Percentiles rank a stretch among this genome's conserved stretches.
Conservation (phyloP, 2,329 filamentous ascomycete genomes). For the Talaromyces sp. region DNA sequence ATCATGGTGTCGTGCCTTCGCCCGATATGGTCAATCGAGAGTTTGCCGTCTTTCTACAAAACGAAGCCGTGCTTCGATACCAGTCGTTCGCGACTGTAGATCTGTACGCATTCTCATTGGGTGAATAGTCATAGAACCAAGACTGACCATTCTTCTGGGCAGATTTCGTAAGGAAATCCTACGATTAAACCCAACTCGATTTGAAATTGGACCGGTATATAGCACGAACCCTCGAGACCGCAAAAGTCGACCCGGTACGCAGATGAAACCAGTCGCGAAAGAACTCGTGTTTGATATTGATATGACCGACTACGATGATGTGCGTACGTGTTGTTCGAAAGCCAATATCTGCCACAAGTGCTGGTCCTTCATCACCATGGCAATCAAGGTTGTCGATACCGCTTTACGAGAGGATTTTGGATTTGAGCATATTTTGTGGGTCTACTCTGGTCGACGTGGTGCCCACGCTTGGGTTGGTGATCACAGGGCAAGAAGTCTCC, state of each 20-base stretch:
- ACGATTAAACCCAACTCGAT: constrained; percentile 81
- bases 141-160: background rate
- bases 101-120: constrained; percentile 41
- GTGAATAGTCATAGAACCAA: background rate
- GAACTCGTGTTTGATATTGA: constrained; percentile 99
- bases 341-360: constrained; percentile 92
- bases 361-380: constrained; percentile 97
- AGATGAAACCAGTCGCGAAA: constrained; percentile 84
- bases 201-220: constrained; percentile 98
- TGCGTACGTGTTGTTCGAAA: constrained; percentile 90
- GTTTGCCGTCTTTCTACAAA: constrained; percentile 92
- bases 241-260: constrained; percentile 72
- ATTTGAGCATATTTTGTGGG: constrained; percentile 96
- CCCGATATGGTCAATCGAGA: constrained; percentile 90
- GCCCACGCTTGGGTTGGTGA: constrained; percentile 99
- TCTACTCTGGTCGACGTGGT: constrained; percentile 94
- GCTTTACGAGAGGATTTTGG: constrained; percentile 92
- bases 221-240: constrained; percentile 88
- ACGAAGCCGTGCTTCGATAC: constrained; percentile 89
- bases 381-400: constrained; percentile 85
- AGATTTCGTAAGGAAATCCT: constrained; percentile 89
- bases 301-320: constrained; percentile 96
- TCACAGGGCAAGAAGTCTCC: constrained; percentile 74
- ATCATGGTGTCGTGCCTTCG: constrained; percentile 81
- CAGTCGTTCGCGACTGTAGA: constrained; percentile 71